Evolutionary conservation across 2,329 filamentous ascomycete species (phyloP), one percentile per base, ranked within the genome.

Genomic region (Pseudocercospora eumusae): DNA sequence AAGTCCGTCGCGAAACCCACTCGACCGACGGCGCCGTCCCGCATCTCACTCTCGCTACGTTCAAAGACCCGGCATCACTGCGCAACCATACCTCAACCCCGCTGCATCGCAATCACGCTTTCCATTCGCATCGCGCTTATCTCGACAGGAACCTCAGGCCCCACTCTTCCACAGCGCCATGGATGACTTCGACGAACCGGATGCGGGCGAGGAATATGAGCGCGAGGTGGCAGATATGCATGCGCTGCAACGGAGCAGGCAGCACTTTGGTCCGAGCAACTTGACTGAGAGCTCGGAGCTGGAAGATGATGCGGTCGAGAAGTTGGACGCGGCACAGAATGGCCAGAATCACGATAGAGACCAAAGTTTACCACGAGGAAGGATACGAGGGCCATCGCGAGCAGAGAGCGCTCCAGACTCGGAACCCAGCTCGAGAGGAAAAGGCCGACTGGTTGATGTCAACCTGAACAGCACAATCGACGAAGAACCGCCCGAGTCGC

Each of bases 151-250:
- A 27, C 66, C 66, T 23, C 90, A 92, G 68, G 93, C 93, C 9
- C 95, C 95, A 59, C 82, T 99, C n/a, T 98, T 99, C 76, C 92
- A 95, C 77, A 96, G 92, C 72, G 88, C 91, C 4, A 86, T 92
- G 15, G 92, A 96, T 75, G 92, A 96, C 73, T 95, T 96, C 67
- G 87, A 90, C 64, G 93, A 97, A 76, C 91, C 96, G 73, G 93
- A 97, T 66, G 93, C 98, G 64, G 59, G 66, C 42, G 65, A 70
- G 33, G 65, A 66, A 21, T 63, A 68, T 47, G 91, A 96, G 70
- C 83, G 92, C 58, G 93, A 98, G 73, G 91, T 93, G 33, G 92
- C 92, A n/a, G 95, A 98, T 77, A 88, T 95, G 68, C 96, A 93
- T 77, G 93, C 93, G 5, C 81, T 99, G 61, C 93, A 98, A 76